phyloP scores from a whole-genome alignment of 768 basidiomycete species.

The Tricholoma sp. region DNA sequence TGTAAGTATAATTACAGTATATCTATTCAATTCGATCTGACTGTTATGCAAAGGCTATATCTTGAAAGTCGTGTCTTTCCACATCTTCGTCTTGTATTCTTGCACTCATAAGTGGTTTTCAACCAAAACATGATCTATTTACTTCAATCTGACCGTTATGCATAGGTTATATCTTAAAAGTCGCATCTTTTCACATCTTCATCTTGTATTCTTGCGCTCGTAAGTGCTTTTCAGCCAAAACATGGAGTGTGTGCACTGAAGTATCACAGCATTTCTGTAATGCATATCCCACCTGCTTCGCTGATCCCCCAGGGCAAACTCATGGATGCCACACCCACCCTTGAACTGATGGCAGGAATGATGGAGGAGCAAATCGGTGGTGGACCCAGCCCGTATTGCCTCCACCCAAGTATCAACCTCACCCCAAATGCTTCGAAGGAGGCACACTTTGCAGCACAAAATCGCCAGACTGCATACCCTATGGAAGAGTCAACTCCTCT shows the following conservation, averaged over 20 bases:
- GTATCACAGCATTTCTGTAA: no score
- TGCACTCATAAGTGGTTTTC: not conserved
- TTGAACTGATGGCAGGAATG: no score
- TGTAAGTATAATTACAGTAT: not conserved
- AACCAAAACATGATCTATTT: not conserved
- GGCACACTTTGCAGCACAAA: not conserved
- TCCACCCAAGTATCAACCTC: not conserved
- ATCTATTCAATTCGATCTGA: not conserved
- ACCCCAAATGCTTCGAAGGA: not conserved
- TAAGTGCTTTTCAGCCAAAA: not conserved
- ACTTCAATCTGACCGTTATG: not conserved
- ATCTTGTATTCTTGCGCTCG: not conserved
- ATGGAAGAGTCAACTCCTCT: not conserved
- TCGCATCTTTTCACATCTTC: not conserved
- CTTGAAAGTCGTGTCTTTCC: no score
- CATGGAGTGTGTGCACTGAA: not conserved
- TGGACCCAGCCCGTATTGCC: no score
- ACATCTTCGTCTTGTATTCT: no score
- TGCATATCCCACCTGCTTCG: no score
- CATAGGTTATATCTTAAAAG: not conserved
- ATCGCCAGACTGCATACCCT: not conserved
- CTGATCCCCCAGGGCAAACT: not conserved
- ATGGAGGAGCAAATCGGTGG: no score
- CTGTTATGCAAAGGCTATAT: no score
- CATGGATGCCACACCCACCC: not conserved